Base-by-base conservation (phyloP, 2,329 filamentous ascomycete species). In the Penicillium sp. region DNA sequence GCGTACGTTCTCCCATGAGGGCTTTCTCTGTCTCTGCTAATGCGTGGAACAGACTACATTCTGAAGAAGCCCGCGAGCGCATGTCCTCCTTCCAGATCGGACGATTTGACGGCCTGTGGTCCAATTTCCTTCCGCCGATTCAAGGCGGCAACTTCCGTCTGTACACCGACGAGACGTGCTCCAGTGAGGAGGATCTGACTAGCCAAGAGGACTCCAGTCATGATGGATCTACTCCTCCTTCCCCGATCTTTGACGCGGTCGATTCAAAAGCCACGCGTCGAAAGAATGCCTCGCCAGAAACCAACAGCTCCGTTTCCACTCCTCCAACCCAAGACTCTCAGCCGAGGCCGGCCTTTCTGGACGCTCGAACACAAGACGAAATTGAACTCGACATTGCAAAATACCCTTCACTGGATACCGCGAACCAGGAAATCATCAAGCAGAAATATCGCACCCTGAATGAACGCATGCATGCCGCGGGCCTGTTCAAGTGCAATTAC, bases 51-150 rank as follows among this genome's bases (percentile, higher is more conserved):
- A 95, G 89, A 35, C 77, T 96, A 28, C 93, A 98, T 70, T 96
- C 92, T 1, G 60, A 75, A 37, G 87, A 91, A 64, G 85, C 93
- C 13, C 82, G 82, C 60, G 70, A 82, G 50, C 81, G 82, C 60
- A 96, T 96, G 89, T 72, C 81, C 52, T 81, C 81, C 55, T 97
- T 91, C 67, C 83, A 88, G 56, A 89, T 97, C 62, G 93, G 93
- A 39, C 81, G 79, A 55, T 82, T 95, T 50, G 81, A 93, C 64
- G 88, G 89, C 27, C 76, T 75, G 53, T 98, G 93, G 93, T 75
- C 76, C 54, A 96, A 96, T 69, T 95, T 96, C 66, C 64, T 88
- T 6, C 91, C 93, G 4, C 92, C 93, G 0, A 92, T 97, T 45
- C 92, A 97, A 70, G 91, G 90, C 49, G 92, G 92, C 37, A 78